Evolutionary conservation across 2,329 filamentous ascomycete genomes (phyloP), one percentile per base, ranked within the genome.

Genomic region (Drechslerella dactyloides): DNA sequence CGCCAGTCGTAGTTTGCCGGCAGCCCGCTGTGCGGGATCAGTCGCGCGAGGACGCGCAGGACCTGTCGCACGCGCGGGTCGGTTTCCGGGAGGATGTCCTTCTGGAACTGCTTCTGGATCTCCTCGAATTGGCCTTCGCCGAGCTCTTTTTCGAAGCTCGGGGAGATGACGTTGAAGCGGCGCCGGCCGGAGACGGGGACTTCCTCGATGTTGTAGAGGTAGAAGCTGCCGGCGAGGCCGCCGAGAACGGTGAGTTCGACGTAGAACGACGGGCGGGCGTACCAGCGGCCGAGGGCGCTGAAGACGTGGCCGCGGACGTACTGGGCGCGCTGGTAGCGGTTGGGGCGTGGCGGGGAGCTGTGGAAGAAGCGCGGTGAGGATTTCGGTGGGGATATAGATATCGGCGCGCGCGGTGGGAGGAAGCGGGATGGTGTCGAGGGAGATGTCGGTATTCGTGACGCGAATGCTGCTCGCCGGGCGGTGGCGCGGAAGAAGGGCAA

Each of bases 141-240:
- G 35, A 85, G 80, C 60, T 80, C 78, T 58, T 84, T 82, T 56
- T 90, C 86, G 4, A 82, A 79, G 19, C 82, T 81, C 7, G 86
- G 81, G 37, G 81, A 82, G 73, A 87, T 85, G 77, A 86, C 85
- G 79, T 92, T 93, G 84, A 93, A 93, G 27, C 90, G 85, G 75
- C 83, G 83, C 2, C 90, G 85, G 0, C 89, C 88, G 5, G 87
- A 89, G 6, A 91, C 84, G 1, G 90, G 89, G 11, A 92, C 89
- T 37, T 85, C 85, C 78, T 93, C 88, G 48, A 90, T 81, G 78
- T 92, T 88, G 77, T 81, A 83, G 62, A 87, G 81, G 81, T 91
- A 92, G 78, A 91, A 87, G 7, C 78, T 78, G 19, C 78, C 80
- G 15, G 48, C 35, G 8, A 65, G 33, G 52, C 50, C 69, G 51